Conservation (phyloP, 179 eudicot species). For the Pouteria campechiana region DNA sequence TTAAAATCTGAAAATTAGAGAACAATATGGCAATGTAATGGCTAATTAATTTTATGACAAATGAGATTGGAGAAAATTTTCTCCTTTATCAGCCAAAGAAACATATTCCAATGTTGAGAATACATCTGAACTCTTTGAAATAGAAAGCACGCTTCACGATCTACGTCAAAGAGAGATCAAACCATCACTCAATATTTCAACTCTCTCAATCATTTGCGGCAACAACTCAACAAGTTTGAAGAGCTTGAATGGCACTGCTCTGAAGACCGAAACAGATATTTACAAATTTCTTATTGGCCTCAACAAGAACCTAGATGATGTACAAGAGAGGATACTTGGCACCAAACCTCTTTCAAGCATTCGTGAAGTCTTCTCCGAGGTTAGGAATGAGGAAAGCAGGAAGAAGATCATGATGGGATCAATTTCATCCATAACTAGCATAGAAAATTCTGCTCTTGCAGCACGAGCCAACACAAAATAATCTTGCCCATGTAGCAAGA, state of each 20-base stretch:
- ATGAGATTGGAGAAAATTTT: too few relatives aligned
- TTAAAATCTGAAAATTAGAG: too few relatives aligned
- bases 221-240: neutral
- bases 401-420: constrained; percentile 1
- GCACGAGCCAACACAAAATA: neutral
- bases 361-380: neutral
- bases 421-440: too few relatives aligned
- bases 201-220: neutral
- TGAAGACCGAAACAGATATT: neutral
- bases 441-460: too few relatives aligned
- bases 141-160: neutral
- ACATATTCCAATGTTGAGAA: too few relatives aligned
- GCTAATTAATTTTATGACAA: too few relatives aligned
- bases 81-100: too few relatives aligned
- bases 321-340: neutral
- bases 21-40: too few relatives aligned
- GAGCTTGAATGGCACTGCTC: neutral
- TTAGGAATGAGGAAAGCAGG: neutral
- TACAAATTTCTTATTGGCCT: too few relatives aligned
- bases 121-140: neutral
- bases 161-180: neutral
- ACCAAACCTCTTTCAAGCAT: neutral
- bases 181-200: neutral
- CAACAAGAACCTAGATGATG: too few relatives aligned
- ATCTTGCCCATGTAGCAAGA: neutral